phyloP scores from a whole-genome alignment of 73 alveolate genomes.

The Loxodes magnus region DNA sequence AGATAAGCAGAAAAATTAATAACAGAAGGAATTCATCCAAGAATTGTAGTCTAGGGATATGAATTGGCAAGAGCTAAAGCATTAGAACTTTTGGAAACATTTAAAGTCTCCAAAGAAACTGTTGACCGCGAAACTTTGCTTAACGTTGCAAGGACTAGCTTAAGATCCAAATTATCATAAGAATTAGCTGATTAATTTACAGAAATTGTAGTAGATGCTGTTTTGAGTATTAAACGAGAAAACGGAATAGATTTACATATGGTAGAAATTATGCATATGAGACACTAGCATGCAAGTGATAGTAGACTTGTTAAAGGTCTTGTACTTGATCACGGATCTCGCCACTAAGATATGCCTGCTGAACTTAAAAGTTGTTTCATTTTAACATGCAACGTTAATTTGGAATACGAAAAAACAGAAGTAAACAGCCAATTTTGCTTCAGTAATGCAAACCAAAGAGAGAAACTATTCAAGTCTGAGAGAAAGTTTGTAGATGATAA shows the following conservation, averaged over 20 bases:
- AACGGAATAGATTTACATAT: conserved; percentile 78
- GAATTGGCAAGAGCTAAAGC: conserved; percentile 9
- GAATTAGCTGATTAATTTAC: conserved; percentile 60
- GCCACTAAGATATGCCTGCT: conserved; percentile 95
- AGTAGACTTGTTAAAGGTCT: conserved; percentile 97
- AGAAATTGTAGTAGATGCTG: conserved; percentile 82
- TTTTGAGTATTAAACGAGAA: conserved; percentile 50
- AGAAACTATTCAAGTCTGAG: conserved; percentile 93
- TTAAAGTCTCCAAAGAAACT: conserved; percentile 43
- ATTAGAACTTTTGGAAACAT: conserved; percentile 31
- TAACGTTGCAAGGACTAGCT: conserved; percentile 87
- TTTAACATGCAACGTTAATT: conserved; percentile 92
- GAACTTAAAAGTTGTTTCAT: conserved; percentile 84
- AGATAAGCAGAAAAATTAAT: conserved; percentile 83
- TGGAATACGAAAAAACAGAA: conserved; percentile 99
- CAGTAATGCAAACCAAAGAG: conserved; percentile 98
- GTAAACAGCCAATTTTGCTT: conserved; percentile 97
- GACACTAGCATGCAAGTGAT: conserved; percentile 95
- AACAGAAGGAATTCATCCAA: conserved; percentile 93
- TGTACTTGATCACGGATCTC: conserved; percentile 99
- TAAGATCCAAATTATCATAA: conserved; percentile 62
- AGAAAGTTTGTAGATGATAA: conserved; percentile 94
- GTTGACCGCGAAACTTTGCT: conserved; percentile 82
- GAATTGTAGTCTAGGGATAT: conserved; percentile 85
- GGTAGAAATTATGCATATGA: conserved; percentile 99